These are phyloP conservation scores for Populus euphratica DNA, from an alignment of 345 rosid genomes.

Conservation along the genomic window DNA sequence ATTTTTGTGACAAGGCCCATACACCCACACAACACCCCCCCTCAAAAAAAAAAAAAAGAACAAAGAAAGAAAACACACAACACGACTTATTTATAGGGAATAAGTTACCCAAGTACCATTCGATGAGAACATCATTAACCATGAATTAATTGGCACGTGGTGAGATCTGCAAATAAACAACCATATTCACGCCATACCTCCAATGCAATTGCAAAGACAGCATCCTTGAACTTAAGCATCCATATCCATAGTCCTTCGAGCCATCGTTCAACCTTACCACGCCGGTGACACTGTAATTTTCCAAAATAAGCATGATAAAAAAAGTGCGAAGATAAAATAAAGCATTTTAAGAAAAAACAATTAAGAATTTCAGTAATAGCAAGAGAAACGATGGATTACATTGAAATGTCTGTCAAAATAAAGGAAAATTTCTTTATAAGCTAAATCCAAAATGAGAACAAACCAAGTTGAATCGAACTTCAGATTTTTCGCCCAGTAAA, in stretches of 20 bases:
- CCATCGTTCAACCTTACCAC: conserved; percentile 71
- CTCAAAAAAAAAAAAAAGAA: too few species aligned
- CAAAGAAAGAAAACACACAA: too few species aligned
- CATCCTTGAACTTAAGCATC: conserved; percentile 79
- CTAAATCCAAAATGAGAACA: background rate
- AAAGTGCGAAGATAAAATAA: background rate
- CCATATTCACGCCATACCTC: conserved; percentile 45
- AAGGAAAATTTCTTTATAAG: background rate
- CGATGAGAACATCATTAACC: too few species aligned
- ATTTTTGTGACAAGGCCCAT: background rate
- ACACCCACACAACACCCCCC: too few species aligned
- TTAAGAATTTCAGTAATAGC: background rate
- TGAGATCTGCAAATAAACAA: background rate
- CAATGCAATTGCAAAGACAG: conserved; percentile 52
- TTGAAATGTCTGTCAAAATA: background rate
- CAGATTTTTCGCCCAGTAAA: background rate
- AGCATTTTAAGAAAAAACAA: background rate
- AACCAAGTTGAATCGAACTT: background rate
- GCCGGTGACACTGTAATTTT: conserved; percentile 47
- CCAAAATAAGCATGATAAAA: conserved; percentile 10
- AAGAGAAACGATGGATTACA: background rate
- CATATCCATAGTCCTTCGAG: conserved; percentile 78
- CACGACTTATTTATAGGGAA: too few species aligned
- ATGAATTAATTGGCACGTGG: background rate
- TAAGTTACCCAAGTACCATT: too few species aligned